Percentiles rank a stretch among this genome's conserved stretches.
Evolutionary conservation across 1,284 basidiomycete species (phyloP).

Genomic region (Megacollybia platyphylla): DNA sequence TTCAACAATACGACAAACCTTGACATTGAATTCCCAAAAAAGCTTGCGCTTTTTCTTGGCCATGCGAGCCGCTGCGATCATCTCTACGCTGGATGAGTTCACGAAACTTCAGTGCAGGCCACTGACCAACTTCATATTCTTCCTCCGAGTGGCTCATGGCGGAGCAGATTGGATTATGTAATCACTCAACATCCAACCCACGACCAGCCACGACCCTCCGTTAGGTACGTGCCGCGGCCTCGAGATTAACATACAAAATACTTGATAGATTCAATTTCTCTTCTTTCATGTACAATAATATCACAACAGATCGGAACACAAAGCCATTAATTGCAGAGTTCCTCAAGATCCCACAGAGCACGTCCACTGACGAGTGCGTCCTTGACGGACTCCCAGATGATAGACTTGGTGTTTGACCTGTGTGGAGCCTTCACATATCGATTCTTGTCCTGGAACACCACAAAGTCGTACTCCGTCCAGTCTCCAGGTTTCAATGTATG

Average conservation of each 20-base stretch:
- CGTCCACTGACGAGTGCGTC: slow-evolving; percentile 53
- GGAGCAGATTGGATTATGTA: not conserved
- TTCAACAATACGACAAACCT: slow-evolving; percentile 25
- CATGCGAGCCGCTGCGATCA: slow-evolving; percentile 35
- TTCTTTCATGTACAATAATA: too few relatives aligned
- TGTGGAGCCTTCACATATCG: slow-evolving; percentile 17
- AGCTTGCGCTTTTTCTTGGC: slow-evolving; percentile 17
- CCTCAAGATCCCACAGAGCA: too few relatives aligned
- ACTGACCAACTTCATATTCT: slow-evolving; percentile 63
- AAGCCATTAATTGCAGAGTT: too few relatives aligned
- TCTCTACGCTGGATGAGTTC: slow-evolving; percentile 24
- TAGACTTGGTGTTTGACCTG: slow-evolving; percentile 19
- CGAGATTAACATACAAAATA: too few relatives aligned
- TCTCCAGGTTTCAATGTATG: slow-evolving; percentile 15
- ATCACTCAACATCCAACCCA: too few relatives aligned
- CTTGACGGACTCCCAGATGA: slow-evolving; percentile 67
- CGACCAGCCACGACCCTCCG: too few relatives aligned
- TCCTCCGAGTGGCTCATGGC: slow-evolving; percentile 25
- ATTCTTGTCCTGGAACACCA: slow-evolving; percentile 46
- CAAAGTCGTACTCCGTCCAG: slow-evolving; percentile 34
- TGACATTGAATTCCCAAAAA: slow-evolving; percentile 45
- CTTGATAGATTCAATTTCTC: too few relatives aligned
- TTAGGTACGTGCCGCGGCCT: too few relatives aligned
- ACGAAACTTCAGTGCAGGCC: slow-evolving; percentile 1
- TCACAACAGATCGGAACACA: too few relatives aligned